Conservation (phyloP, 768 basidiomycete genomes). For the Collybia sp. region DNA sequence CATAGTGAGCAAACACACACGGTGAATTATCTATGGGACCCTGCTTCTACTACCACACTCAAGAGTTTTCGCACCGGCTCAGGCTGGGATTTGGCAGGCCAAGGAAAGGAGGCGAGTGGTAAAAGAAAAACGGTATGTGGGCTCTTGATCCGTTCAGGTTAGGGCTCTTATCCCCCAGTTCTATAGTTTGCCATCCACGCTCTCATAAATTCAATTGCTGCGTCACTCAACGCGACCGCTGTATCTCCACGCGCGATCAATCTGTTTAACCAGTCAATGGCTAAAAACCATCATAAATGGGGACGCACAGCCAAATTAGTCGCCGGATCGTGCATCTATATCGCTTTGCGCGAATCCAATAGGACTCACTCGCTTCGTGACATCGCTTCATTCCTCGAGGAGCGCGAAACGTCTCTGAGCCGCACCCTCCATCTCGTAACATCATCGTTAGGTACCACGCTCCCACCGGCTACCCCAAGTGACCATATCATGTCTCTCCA, state of each 20-base stretch:
- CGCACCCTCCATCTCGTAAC: conserved; percentile 51
- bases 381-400: conserved; percentile 63
- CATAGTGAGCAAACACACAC: conserved; percentile 31
- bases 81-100: conserved; percentile 60
- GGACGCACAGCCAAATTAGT: conserved; percentile 66
- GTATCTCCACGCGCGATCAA: conserved; percentile 60
- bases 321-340: conserved; percentile 64
- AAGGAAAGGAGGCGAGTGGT: conserved; percentile 61
- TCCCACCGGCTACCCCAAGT: conserved; percentile 52
- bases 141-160: background rate
- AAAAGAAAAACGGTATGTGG: conserved; percentile 55
- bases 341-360: conserved; percentile 68
- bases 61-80: conserved; percentile 44
- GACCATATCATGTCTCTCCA: conserved; percentile 55
- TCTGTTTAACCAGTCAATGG: conserved; percentile 68
- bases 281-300: conserved; percentile 59
- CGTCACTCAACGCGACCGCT: conserved; percentile 54
- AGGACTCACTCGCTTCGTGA: conserved; percentile 65
- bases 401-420: conserved; percentile 43
- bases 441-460: conserved; percentile 46
- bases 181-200: conserved; percentile 56
- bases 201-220: conserved; percentile 58
- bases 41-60: conserved; percentile 32
- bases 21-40: conserved; percentile 25
- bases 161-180: conserved; percentile 9